Base-by-base conservation (phyloP, 2,329 filamentous ascomycete genomes). In the Penicillium sp. region DNA sequence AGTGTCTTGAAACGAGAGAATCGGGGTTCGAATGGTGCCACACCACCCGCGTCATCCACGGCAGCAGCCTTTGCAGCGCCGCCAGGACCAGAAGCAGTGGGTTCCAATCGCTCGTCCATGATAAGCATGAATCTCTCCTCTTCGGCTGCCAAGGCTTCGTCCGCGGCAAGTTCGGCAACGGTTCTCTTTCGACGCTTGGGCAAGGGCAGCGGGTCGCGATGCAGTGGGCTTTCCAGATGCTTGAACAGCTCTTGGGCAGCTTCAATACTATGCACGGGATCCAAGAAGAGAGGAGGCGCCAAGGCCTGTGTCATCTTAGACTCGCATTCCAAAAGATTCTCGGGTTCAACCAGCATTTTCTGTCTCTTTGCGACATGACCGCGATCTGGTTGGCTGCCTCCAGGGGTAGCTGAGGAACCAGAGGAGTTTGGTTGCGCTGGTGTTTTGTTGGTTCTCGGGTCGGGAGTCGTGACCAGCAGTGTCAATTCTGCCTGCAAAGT, bases 1-100 rank as follows among this genome's bases (percentile, higher is more conserved):
- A 99, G 84, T 1, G 90, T 85, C 78, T 97, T 97, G 75, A 97
- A 97, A 37, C 89, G 86, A 64, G 94, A 92, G 70, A 97, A 97
- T 29, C 88, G 85, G 35, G 89, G 87, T 70, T 95, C 91, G 66
- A 95, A 95, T 3, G 88, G 82, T n/a, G 85, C 82, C 6, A 83
- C 82, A 20, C 85, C 87, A 37, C 85, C 84, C 60, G 90, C 86
- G 9, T 85, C 87, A 69, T 96, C 92, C 20, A 83, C 85, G 57
- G 89, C 88, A n/a, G 84, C 80, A 53, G 86, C 83, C 34, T 82
- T 82, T 13, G 80, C 76, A 3, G 81, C 81, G 55, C 82, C 81
- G 57, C 85, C 82, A 8, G 82, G 82, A 20, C 81, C 79, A 4
- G 83, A 81, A 14, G 80, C 79, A 39, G 79, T 82, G 1, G 88